Base-by-base conservation (phyloP, 345 rosid genomes). In the Citrus sp. region DNA sequence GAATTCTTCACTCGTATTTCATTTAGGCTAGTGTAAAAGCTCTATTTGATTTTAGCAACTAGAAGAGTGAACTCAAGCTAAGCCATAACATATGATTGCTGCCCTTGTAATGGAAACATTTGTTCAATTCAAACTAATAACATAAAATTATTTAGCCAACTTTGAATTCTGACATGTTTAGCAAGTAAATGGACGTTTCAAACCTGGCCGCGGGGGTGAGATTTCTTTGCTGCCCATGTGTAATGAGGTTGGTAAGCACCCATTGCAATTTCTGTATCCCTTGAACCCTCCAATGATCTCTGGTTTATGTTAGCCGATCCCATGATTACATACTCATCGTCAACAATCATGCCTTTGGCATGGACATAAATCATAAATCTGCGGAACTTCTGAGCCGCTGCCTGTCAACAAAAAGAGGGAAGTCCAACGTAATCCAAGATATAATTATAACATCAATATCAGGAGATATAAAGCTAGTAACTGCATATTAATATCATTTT, bases 281-380 rank as follows among this genome's bases (percentile, higher is more conserved):
- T 86, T 59, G 97, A 87, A 80, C 97, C 97, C 62, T 90, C 97
- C 62, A 92, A 67, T 27, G 97, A 92, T 84, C 97, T 87, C 82
- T 92, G 97, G 81, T 92, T 92, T 62, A 92, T 89, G 79, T 92
- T 92, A 37, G 94, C 94, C 0, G 92, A 92, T 80, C 94, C 94
- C 54, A 92, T 75, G 37, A 92, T 64, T 73, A 90, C 90, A 74
- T 87, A 89, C 76, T 90, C 96, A 77, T 92, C 92, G 54, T 90
- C 94, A 22, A 92, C 97, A 38, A 90, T 79, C 94, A 92, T 90
- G 46, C 92, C 94, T 78, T 92, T 92, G 32, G 97, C 88, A 81
- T 89, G 92, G 35, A 92, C 94, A 72, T 90, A 92, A 2, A 92
- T 88, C 97, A 90, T 92, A 78, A 90, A 92, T 66, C 92, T 87